Evolutionary conservation across 176 grass and related monocot genomes (phyloP), one percentile per base, ranked within the genome.

Genomic region (Oryza australiensis): DNA sequence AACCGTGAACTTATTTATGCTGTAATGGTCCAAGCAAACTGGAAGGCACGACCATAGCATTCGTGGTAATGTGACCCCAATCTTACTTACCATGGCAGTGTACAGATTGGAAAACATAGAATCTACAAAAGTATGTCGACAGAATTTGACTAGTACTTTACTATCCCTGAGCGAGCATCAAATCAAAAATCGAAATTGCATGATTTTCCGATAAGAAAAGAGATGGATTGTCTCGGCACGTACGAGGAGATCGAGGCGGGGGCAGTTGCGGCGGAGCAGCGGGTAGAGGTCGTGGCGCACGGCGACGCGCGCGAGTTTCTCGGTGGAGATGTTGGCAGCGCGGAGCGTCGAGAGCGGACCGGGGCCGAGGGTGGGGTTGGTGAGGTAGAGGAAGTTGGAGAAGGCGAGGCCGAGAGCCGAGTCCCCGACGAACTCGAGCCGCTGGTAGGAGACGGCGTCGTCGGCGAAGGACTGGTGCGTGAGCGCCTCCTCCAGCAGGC

Each of bases 401-500:
- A 97, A 76, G 45, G 92, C 88, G 35, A 94, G 84, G 18, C 86
- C 79, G 8, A 94, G 81, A 23, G 77, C 89, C 20, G 92, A 86
- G 46, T 97, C 94, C 30, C 92, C 92, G 26, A 97, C 57, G 84
- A 92, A 94, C 88, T 94, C 94, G 24, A 97, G 92, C 53, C 94
- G 80, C 78, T 94, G 68, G 90, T 97, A 94, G 0, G 86, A 91
- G 28, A 2, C 3, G 8, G 26, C 26, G 46, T 37, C 28, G 3
- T 78, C 68, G 32, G 68, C 28, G 80, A 69, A 74, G 60, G 94
- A 97, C 40, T 85, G 75, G 86, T 97, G 94, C 7, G 92, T 97
- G 23, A 97, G 87, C 6, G 94, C 92, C 68, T 92, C 86, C 63
- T 87, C 77, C 3, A 97, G 90, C n/a, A 94, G 88, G 8, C 20